Evolutionary conservation across 2,329 filamentous ascomycete species (phyloP).

Genomic region (Acephala macrosclerotiorum): DNA sequence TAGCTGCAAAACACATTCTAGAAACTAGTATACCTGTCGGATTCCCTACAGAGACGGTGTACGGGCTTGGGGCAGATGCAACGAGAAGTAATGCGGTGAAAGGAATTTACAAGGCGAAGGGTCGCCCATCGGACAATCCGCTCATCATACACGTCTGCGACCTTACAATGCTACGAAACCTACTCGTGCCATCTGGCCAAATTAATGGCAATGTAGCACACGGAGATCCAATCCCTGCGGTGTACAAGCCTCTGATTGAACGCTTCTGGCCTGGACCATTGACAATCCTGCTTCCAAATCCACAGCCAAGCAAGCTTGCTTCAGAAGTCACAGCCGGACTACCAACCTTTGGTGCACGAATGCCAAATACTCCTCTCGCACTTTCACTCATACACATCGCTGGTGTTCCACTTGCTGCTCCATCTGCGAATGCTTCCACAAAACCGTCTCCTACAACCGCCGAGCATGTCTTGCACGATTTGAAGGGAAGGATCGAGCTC

Average conservation of each 20-base stretch:
- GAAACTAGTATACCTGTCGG: constrained; percentile 70
- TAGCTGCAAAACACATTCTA: constrained; percentile 40
- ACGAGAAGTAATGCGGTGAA: constrained; percentile 83
- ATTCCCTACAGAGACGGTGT: constrained; percentile 98
- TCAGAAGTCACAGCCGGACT: constrained; percentile 92
- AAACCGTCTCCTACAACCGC: constrained; percentile 92
- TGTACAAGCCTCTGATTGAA: constrained; percentile 77
- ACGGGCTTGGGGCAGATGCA: constrained; percentile 95
- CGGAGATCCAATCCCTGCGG: constrained; percentile 39
- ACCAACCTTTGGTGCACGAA: constrained; percentile 84
- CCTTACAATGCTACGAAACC: constrained; percentile 50
- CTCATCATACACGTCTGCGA: constrained; percentile 93
- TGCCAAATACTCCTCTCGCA: constrained; percentile 87
- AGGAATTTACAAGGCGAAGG: constrained; percentile 93
- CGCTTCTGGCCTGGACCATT: constrained; percentile 95
- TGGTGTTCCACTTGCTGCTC: constrained; percentile 83
- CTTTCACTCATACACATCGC: constrained; percentile 84
- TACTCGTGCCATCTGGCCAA: constrained; percentile 29
- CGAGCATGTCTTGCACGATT: constrained; percentile 85
- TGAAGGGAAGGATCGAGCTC: constrained; percentile 81
- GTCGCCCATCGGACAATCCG: constrained; percentile 90
- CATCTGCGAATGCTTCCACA: constrained; percentile 93
- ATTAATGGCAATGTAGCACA: constrained; percentile 40
- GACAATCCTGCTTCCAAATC: constrained; percentile 86
- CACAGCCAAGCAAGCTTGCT: constrained; percentile 73